Evolutionary conservation across 768 basidiomycete genomes (phyloP).

Genomic region (Hirschioporus abietinus): DNA sequence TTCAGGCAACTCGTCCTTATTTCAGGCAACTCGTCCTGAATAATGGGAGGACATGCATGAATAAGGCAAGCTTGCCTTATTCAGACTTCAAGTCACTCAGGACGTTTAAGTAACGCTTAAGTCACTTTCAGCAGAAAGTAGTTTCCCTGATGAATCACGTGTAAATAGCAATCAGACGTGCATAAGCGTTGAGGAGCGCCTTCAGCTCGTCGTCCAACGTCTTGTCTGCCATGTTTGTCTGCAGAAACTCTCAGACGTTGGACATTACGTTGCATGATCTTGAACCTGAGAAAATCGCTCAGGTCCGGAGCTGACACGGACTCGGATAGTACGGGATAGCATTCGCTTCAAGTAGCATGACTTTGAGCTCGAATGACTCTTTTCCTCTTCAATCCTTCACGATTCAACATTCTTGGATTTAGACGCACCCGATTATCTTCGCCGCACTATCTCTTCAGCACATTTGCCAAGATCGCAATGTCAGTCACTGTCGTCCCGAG

Average conservation of each 20-base stretch:
- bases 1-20: too few species aligned
- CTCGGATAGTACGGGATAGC: too few species aligned
- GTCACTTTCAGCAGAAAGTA: too few species aligned
- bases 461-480: conserved; percentile 12
- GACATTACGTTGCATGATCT: not conserved
- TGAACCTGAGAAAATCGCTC: not conserved
- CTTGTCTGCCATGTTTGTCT: not conserved
- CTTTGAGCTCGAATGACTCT: not conserved
- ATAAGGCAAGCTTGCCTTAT: too few species aligned
- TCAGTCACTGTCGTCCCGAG: conserved; percentile 20
- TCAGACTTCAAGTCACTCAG: too few species aligned
- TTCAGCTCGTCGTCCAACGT: not conserved
- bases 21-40: too few species aligned
- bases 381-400: not conserved
- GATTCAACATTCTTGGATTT: not conserved
- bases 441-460: not conserved
- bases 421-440: not conserved
- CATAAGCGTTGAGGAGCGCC: too few species aligned
- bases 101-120: too few species aligned
- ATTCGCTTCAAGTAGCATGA: not conserved
- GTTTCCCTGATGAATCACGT: too few species aligned
- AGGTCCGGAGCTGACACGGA: not conserved
- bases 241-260: too few species aligned
- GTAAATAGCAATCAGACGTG: too few species aligned
- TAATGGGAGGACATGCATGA: too few species aligned